Conservation (phyloP, 768 basidiomycete species). For the Saitozyma podzolica region DNA sequence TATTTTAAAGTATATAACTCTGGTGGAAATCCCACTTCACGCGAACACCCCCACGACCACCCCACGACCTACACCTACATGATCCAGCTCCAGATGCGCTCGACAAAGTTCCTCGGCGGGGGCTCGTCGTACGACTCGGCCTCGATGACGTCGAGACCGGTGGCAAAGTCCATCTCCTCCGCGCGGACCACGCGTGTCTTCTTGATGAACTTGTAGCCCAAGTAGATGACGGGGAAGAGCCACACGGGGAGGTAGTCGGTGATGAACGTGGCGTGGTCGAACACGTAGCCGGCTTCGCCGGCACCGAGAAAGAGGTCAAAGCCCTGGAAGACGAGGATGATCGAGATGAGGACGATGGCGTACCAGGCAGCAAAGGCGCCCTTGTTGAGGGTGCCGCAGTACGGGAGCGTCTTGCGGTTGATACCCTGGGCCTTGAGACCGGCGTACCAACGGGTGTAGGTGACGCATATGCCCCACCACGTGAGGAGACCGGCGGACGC, state of each 20-base stretch:
- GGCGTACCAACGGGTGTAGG: slow-evolving; percentile 79
- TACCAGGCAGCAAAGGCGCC: slow-evolving; percentile 51
- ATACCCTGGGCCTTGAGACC: slow-evolving; percentile 79
- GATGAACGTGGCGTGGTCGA: slow-evolving; percentile 69
- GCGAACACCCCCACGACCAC: too few relatives aligned
- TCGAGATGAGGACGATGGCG: slow-evolving; percentile 46
- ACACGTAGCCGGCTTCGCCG: slow-evolving; percentile 37
- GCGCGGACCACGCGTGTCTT: slow-evolving; percentile 57
- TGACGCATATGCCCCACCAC: slow-evolving; percentile 75
- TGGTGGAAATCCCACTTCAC: too few relatives aligned
- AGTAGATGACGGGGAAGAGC: slow-evolving; percentile 69
- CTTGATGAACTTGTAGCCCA: slow-evolving; percentile 61
- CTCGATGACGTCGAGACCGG: slow-evolving; percentile 68
- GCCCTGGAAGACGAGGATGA: slow-evolving; percentile 51
- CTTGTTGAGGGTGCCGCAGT: slow-evolving; percentile 62
- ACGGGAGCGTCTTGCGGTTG: slow-evolving; percentile 71
- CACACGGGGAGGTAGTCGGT: slow-evolving; percentile 67
- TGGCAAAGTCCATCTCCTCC: slow-evolving; percentile 80
- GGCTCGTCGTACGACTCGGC: slow-evolving; percentile 61
- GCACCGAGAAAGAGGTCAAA: slow-evolving; percentile 59
- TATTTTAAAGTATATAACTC: too few relatives aligned
- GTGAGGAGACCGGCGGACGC: slow-evolving; percentile 62
- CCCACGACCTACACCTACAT: slow-evolving; percentile 54
- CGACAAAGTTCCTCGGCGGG: slow-evolving; percentile 64
- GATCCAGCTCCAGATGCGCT: slow-evolving; percentile 76